Evolutionary conservation across 2,329 filamentous ascomycete species (phyloP), one percentile per base, ranked within the genome.

Genomic region (Sclerotinia sclerotiorum): DNA sequence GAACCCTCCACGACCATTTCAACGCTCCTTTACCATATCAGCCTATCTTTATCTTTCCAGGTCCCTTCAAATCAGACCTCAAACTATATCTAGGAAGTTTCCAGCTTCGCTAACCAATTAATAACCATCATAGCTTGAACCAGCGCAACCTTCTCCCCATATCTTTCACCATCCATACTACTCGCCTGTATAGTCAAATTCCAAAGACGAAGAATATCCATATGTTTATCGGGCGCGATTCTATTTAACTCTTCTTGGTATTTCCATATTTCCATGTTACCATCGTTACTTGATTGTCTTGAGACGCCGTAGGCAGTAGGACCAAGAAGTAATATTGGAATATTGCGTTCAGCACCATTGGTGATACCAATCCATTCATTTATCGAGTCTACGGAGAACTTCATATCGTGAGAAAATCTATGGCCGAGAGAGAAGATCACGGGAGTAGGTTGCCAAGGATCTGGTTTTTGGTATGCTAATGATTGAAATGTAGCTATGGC

Each of bases 311-410:
- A 46, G 8, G 79, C 78, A 32, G 76, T 77, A 29, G 80, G 80
- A 6, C 80, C 78, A 21, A 82, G 68, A 77, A 80, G 81, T 24
- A 83, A 77, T 71, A 82, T 80, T 5, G 81, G 80, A 3, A 78
- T 78, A 48, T 79, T 79, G 17, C 78, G 76, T 68, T 76, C 74
- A 15, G 77, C 79, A 35, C 73, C 71, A 64, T 77, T 73, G 11
- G 79, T 78, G 5, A 81, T 70, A 13, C 69, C 69, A 27, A 78
- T 73, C 79, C 80, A 81, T 74, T 82, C 79, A 32, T 80, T 77
- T 69, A 82, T 77, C 19, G 78, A 78, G 32, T 70, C 69, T 11
- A 74, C 74, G 8, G 78, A 77, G 10, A 72, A 71, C n/a, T 72
- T 48, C 48, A 74, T 71, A 27, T 77, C 75, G 49, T 79, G 74